phyloP scores from a whole-genome alignment of 371 early-diverging fungal species.

The Mortierella sp. region DNA sequence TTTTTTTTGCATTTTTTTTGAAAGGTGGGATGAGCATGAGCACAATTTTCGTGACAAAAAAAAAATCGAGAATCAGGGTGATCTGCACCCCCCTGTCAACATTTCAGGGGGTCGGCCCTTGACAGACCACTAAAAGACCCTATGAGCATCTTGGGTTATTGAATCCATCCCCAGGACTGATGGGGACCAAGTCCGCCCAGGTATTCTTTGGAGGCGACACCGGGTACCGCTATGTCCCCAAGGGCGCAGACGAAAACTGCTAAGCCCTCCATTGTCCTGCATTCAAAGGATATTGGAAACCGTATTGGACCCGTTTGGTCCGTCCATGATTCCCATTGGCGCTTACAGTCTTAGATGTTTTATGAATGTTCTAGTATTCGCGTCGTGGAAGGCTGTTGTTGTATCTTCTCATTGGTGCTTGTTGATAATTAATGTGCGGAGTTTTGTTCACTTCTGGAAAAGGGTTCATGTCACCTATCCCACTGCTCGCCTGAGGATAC shows the following conservation, averaged over 20 bases:
- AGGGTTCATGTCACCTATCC: conserved; percentile 71
- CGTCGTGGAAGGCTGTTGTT: background rate
- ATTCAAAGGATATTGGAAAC: conserved; percentile 83
- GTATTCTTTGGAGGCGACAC: conserved; percentile 85
- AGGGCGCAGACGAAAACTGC: conserved; percentile 58
- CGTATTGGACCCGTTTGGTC: conserved; percentile 76
- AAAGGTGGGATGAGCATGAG: conserved; percentile 74
- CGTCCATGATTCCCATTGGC: conserved; percentile 87
- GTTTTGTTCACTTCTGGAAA: background rate
- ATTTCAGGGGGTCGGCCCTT: conserved; percentile 77
- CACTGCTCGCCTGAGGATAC: conserved; percentile 86
- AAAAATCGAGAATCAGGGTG: conserved; percentile 51
- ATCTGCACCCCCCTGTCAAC: conserved; percentile 83
- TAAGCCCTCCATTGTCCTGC: conserved; percentile 79
- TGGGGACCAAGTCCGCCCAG: conserved; percentile 47
- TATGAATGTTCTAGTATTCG: background rate
- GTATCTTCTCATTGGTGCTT: background rate
- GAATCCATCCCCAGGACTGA: conserved; percentile 55
- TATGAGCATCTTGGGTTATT: conserved; percentile 84
- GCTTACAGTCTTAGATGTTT: conserved; percentile 80
- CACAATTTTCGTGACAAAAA: conserved; percentile 47
- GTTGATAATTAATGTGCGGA: background rate
- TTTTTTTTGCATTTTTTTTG: background rate
- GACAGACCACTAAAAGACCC: conserved; percentile 75
- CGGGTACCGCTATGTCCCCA: conserved; percentile 73